Percentiles rank a stretch among this genome's conserved stretches.
Evolutionary conservation across 805 yeast species (phyloP).

Genomic region (Kluyveromyces starmeri): DNA sequence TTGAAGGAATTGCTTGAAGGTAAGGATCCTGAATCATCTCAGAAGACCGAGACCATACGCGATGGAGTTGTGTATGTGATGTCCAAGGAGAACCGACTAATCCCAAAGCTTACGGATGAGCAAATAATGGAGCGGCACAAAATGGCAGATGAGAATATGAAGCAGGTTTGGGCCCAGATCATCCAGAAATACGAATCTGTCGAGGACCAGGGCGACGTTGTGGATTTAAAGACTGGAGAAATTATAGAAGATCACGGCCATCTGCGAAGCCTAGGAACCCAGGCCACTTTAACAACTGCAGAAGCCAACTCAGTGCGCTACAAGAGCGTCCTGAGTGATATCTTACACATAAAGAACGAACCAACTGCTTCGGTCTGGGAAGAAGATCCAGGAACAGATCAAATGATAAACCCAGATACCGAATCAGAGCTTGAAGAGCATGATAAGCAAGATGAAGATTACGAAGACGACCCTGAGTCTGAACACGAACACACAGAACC

Average conservation of each 20-base stretch:
- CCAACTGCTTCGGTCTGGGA: conserved; percentile 8
- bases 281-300: conserved; percentile 9
- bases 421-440: conserved; percentile 8
- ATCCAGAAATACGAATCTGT: conserved; percentile 45
- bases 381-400: conserved; percentile 5
- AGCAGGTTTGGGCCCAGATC: conserved; percentile 41
- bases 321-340: conserved; percentile 18
- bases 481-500: too few species aligned
- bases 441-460: too few species aligned
- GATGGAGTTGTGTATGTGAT: conserved; percentile 20
- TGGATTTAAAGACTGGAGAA: conserved; percentile 58
- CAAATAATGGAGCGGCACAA: conserved; percentile 28
- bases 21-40: conserved; percentile 1
- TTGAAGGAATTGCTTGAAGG: conserved; percentile 16
- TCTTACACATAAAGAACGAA: conserved; percentile 11
- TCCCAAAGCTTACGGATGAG: conserved; percentile 27
- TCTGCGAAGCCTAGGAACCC: conserved; percentile 35
- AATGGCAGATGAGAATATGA: conserved; percentile 29
- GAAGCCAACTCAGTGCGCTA: conserved; percentile 12
- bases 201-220: conserved; percentile 48
- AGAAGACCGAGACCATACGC: neutral
- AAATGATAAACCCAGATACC: too few species aligned
- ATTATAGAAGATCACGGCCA: conserved; percentile 65
- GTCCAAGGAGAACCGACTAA: conserved; percentile 26
- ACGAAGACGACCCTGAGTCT: too few species aligned